Evolutionary conservation across 768 basidiomycete genomes (phyloP), one percentile per base, ranked within the genome.

Genomic region (Pisolithus orientalis): DNA sequence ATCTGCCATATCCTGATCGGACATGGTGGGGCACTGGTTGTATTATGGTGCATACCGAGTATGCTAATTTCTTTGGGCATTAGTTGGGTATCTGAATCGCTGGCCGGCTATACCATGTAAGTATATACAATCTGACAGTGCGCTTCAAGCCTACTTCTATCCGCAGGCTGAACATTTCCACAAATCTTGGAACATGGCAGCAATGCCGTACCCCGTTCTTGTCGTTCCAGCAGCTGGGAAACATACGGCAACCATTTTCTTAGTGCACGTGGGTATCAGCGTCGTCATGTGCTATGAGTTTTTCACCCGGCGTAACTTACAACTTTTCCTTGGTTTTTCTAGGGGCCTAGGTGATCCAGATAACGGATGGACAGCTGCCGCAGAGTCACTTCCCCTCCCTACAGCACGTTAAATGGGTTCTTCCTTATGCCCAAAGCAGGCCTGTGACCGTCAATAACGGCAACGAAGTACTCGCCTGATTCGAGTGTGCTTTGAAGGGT

Each of bases 211-310:
- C 5, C 27, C 13, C 13, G 21, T 25, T 31, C 28, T 45, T 27
- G 27, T 45, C 27, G 70, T 85, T 31, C 71, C 80, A 25, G 72
- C 86, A 4, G 57, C 70, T 34, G 58, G 72, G 27, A 82, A 78
- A 58, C 91, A 94, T 66, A 83, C 85, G 6, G 87, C 89, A 5
- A 91, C 89, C 1, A 79, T 94, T 56, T 85, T 94, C 61, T 90
- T 93, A 67, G 70, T 90, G 32, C 91, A 94, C 75, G 90, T 90
- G 62, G 58, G 85, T 56, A 24, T 38, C 28, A 34, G 28, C 31
- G 10, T 7, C 17, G 16, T 27, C 39, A 28, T 10, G 17, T 39
- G 10, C 53, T 14, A 39, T 46, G 56, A 9, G 51, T 24, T 11
- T 6, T 51, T 40, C 11, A 53, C 21, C 21, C 43, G 10, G 17